phyloP scores from a whole-genome alignment of 192 early-diverging fungal species.

The Anaeromyces robustus region DNA sequence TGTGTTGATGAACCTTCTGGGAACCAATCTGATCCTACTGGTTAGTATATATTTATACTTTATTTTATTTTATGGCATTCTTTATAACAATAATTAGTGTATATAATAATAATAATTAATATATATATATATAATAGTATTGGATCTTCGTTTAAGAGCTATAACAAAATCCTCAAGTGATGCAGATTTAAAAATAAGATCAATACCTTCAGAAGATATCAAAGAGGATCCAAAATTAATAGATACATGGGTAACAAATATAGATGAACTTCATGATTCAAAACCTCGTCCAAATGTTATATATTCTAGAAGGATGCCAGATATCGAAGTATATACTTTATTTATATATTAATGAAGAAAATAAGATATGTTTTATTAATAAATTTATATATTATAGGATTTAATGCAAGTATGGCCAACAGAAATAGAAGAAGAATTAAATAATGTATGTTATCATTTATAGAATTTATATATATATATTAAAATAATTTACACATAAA shows the following conservation, averaged over 20 bases:
- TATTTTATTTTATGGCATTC: too few relatives aligned
- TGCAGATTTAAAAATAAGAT: constrained; percentile 19
- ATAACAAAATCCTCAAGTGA: constrained; percentile 18
- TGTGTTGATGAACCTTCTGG: constrained; percentile 31
- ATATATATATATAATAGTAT: constrained; percentile 12
- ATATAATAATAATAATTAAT: background rate
- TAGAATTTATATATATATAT: too few relatives aligned
- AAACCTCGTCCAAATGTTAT: constrained; percentile 20
- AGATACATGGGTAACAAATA: constrained; percentile 32
- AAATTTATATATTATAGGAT: constrained; percentile 1
- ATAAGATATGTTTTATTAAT: too few relatives aligned
- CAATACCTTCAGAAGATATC: constrained; percentile 11
- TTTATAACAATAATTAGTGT: too few relatives aligned
- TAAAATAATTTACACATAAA: too few relatives aligned
- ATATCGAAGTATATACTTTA: constrained; percentile 17
- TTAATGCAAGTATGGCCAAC: constrained; percentile 41
- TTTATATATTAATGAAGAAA: background rate
- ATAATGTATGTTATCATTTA: constrained; percentile 10
- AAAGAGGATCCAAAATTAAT: constrained; percentile 16
- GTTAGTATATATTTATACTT: constrained; percentile 12
- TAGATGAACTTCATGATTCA: constrained; percentile 28
- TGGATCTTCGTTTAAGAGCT: constrained; percentile 32
- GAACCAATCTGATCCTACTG: constrained; percentile 32
- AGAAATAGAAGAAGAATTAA: constrained; percentile 29
- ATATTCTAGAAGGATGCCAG: constrained; percentile 30